A percentile compares a stretch with the other conserved stretches of the same genome.
Conservation (phyloP, 345 rosid species). For the Turnera subulata region DNA sequence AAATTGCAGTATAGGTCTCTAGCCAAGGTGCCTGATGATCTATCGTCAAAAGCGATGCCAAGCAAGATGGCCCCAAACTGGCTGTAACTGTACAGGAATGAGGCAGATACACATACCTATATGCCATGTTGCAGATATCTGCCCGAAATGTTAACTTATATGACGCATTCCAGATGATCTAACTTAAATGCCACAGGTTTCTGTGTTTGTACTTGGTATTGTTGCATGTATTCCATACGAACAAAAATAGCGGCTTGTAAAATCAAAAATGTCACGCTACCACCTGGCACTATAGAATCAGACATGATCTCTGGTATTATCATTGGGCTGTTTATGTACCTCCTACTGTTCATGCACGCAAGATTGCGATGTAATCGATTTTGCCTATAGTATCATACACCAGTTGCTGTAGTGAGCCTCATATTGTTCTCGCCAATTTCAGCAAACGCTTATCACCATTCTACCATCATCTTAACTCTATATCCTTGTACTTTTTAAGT, state of each 20-base stretch:
- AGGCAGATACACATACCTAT: too few relatives aligned
- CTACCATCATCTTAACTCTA: too few relatives aligned
- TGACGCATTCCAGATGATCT: slow-evolving; percentile 10
- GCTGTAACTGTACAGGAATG: slow-evolving; percentile 30
- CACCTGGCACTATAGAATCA: background rate
- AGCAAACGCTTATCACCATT: too few relatives aligned
- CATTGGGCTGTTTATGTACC: too few relatives aligned
- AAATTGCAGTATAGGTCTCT: slow-evolving; percentile 88
- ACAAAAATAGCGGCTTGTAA: background rate
- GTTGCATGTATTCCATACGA: slow-evolving; percentile 8
- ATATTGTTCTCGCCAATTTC: too few relatives aligned
- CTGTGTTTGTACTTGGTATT: background rate
- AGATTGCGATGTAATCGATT: too few relatives aligned
- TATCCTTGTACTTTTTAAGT: too few relatives aligned
- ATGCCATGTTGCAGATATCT: too few relatives aligned
- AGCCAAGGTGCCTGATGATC: slow-evolving; percentile 54
- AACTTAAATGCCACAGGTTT: slow-evolving; percentile 8
- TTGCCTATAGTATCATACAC: too few relatives aligned
- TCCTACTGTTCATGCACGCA: too few relatives aligned
- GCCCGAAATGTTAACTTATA: background rate
- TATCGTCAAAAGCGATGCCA: slow-evolving; percentile 36
- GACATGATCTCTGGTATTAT: background rate
- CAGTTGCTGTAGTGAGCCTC: too few relatives aligned
- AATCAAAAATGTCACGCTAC: too few relatives aligned
- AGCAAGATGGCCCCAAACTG: slow-evolving; percentile 57